These are phyloP conservation scores for Oryza meyeriana DNA, from an alignment of 176 grass and related monocot genomes.

Conservation along the genomic window DNA sequence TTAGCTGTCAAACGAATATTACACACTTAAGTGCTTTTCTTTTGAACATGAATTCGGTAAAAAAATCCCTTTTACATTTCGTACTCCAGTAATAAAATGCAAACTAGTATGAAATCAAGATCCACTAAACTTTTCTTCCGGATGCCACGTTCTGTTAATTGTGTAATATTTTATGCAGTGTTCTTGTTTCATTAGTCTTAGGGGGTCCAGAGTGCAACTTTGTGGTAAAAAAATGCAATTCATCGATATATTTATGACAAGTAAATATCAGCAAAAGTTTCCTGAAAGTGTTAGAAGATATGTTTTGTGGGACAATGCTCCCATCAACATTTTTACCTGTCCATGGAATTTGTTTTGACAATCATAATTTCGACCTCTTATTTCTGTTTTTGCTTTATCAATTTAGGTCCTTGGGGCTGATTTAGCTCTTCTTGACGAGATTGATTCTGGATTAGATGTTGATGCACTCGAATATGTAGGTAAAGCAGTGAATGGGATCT, in stretches of 20 bases:
- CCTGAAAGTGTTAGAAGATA: background rate
- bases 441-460: slow-evolving; percentile 97
- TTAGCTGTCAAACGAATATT: background rate
- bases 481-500: slow-evolving; percentile 72
- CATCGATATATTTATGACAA: background rate
- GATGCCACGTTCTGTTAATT: background rate
- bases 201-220: background rate
- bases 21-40: background rate
- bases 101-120: background rate
- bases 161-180: background rate
- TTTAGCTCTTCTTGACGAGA: slow-evolving; percentile 94
- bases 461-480: slow-evolving; percentile 94
- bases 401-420: slow-evolving; percentile 85
- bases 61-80: background rate
- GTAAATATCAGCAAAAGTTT: background rate
- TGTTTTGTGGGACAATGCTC: background rate
- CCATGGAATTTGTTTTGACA: slow-evolving; percentile 14
- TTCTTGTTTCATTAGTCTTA: background rate
- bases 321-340: slow-evolving; percentile 15
- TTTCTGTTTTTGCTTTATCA: slow-evolving; percentile 24
- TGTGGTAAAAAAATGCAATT: background rate
- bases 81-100: background rate
- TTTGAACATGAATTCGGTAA: background rate
- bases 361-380: slow-evolving; percentile 12
- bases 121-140: background rate